Evolutionary conservation across 805 yeast genomes (phyloP), one percentile per base, ranked within the genome.

Genomic region (Starmera caribaea): DNA sequence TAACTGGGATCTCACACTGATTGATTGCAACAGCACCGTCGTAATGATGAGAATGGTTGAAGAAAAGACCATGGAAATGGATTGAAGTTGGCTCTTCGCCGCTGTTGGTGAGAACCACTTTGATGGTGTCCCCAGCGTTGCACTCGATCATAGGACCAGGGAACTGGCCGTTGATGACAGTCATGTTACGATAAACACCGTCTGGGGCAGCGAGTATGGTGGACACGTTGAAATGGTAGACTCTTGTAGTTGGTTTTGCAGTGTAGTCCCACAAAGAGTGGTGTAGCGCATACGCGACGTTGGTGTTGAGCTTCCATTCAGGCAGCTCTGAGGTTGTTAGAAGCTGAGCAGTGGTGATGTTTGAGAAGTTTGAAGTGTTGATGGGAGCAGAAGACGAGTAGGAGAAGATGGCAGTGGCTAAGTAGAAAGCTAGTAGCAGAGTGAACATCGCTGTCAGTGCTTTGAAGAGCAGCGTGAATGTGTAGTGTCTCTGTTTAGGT

Each of bases 111-210:
- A 73, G 66, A 8, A 57, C 59, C 3, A 73, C 65, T 1, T 61
- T 45, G 17, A 73, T 63, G 14, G 70, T 58, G 49, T 73, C 79
- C 37, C 66, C 60, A 28, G 65, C 62, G 45, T 55, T 62, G 46
- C 61, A 75, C 51, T 63, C 66, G 3, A 74, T 58, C 24, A 61
- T 41, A 2, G 80, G 80, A 0, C 79, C 79, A 0, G 81, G 81
- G 28, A 68, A 69, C 33, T 52, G 47, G 5, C 61, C 61, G 38
- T 61, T 61, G 42, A 59, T 50, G 16, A 60, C 61, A n/a, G 60
- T 57, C 45, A 62, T 52, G 34, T 58, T 53, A 36, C 63, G 51
- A 16, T 43, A 43, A 26, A 53, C 47, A 3, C 62, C 62, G 39
- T 59, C 63, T 10, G 61, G 59, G 16, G 57, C 42, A 9, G 52